phyloP scores from a whole-genome alignment of 106 monocot genomes.

The Posidonia australis region DNA sequence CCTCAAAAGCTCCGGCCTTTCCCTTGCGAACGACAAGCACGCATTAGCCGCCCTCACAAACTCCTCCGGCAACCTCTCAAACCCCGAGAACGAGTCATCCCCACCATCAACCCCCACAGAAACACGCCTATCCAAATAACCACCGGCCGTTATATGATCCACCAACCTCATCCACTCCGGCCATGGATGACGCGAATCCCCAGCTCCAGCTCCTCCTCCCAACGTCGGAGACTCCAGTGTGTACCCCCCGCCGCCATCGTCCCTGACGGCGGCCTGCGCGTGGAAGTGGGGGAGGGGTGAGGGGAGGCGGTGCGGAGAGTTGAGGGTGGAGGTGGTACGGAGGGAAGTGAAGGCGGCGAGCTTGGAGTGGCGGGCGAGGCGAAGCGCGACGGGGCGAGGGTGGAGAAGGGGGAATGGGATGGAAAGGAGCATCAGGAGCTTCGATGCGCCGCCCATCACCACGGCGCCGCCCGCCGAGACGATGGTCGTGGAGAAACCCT shows the following conservation, averaged over 20 bases:
- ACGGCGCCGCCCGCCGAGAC: too few species aligned
- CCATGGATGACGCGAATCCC: conserved; percentile 13
- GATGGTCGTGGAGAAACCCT: too few species aligned
- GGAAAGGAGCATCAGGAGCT: conserved; percentile 42
- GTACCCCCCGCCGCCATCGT: neutral
- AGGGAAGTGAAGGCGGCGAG: conserved; percentile 1
- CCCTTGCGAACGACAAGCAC: conserved; percentile 50
- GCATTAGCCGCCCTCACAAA: conserved; percentile 33
- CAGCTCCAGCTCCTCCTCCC: neutral
- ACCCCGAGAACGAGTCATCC: conserved; percentile 21
- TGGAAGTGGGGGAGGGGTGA: neutral
- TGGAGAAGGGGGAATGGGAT: conserved; percentile 36
- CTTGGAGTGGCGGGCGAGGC: conserved; percentile 18
- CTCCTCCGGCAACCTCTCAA: conserved; percentile 27
- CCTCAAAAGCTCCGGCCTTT: conserved; percentile 61
- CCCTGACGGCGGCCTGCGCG: neutral
- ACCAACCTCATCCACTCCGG: conserved; percentile 67
- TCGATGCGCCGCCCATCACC: conserved; percentile 62
- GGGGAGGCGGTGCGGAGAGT: neutral
- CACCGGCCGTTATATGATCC: conserved; percentile 30
- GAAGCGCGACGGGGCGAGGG: conserved; percentile 23
- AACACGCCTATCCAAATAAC: conserved; percentile 10
- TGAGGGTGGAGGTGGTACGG: conserved; percentile 3
- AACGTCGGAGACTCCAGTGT: neutral
- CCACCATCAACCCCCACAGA: neutral